These are phyloP conservation scores for Candida cerambycidarum DNA, from an alignment of 805 yeast genomes.

Conservation along the genomic window DNA sequence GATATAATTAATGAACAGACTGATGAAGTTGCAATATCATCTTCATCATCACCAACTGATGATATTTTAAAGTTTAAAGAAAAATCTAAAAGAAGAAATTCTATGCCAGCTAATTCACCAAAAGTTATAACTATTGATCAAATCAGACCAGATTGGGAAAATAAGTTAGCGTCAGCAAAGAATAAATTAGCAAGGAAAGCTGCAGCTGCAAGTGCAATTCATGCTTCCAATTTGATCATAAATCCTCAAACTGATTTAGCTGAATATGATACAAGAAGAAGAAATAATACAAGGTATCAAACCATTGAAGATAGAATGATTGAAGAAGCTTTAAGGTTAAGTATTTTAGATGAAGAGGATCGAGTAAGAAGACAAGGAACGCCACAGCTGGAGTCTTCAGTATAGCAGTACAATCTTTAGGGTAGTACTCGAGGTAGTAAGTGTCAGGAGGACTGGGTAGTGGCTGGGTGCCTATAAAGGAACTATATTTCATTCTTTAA, in stretches of 20 bases:
- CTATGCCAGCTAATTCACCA: slow-evolving; percentile 66
- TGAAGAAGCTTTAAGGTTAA: slow-evolving; percentile 76
- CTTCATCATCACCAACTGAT: slow-evolving; percentile 11
- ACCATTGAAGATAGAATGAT: slow-evolving; percentile 69
- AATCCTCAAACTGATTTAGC: slow-evolving; percentile 20
- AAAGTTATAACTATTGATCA: slow-evolving; percentile 75
- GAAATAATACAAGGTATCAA: slow-evolving; percentile 11
- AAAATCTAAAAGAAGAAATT: slow-evolving; percentile 28
- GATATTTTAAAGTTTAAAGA: slow-evolving; percentile 1
- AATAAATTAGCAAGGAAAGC: slow-evolving; percentile 78
- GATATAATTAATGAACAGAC: not conserved
- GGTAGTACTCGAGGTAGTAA: not conserved
- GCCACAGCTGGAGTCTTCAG: slow-evolving; percentile 8
- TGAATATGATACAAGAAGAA: slow-evolving; percentile 18
- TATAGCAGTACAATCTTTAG: too few relatives aligned
- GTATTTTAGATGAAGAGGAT: slow-evolving; percentile 69
- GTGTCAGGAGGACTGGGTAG: too few relatives aligned
- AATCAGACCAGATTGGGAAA: slow-evolving; percentile 93
- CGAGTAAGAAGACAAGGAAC: slow-evolving; percentile 28
- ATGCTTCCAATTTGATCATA: slow-evolving; percentile 75
- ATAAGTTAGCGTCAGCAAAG: slow-evolving; percentile 67
- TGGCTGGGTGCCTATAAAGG: too few relatives aligned
- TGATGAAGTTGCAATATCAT: slow-evolving; percentile 11
- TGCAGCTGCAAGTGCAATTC: slow-evolving; percentile 93
- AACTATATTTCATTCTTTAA: too few relatives aligned